Percentiles rank a stretch among this genome's conserved stretches.
phyloP scores from a whole-genome alignment of 495 filamentous ascomycete genomes.

The Clavariopsis aquatica region DNA sequence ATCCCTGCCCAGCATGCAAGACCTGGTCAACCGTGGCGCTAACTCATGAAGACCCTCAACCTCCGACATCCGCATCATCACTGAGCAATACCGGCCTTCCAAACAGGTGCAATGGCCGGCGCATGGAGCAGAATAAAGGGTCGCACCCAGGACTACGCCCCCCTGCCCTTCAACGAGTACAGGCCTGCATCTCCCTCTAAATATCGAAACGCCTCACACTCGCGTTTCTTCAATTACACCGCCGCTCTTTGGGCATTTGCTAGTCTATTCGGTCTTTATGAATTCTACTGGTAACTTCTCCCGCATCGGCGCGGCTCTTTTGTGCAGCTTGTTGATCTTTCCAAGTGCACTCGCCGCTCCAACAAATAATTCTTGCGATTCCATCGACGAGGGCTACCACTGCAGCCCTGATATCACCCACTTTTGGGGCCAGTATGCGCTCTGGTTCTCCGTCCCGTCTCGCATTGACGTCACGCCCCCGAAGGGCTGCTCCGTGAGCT shows the following conservation, averaged over 20 bases:
- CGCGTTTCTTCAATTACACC: not conserved
- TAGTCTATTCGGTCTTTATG: conserved; percentile 19
- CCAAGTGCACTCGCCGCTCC: not conserved
- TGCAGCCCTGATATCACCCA: conserved; percentile 63
- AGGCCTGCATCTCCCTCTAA: conserved; percentile 21
- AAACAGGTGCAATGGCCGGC: conserved; percentile 11
- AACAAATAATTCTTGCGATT: conserved; percentile 47
- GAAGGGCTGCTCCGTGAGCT: conserved; percentile 65
- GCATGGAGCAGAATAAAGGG: conserved; percentile 28
- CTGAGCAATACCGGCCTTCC: not conserved
- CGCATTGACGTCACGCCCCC: conserved; percentile 60
- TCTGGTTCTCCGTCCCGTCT: conserved; percentile 72
- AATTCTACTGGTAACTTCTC: conserved; percentile 15
- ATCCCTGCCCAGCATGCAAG: not conserved
- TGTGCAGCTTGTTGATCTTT: conserved; percentile 14
- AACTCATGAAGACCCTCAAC: not conserved
- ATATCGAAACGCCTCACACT: not conserved
- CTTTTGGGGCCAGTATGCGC: conserved; percentile 84
- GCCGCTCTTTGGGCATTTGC: conserved; percentile 8
- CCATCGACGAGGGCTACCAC: conserved; percentile 62
- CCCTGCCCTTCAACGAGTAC: conserved; percentile 20
- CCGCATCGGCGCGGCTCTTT: conserved; percentile 8
- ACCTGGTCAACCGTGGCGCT: not conserved
- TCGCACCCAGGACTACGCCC: conserved; percentile 7
- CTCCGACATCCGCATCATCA: not conserved